These are phyloP conservation scores for Chlorella sp. DNA, from an alignment of 139 green algal species.

Conservation along the genomic window DNA sequence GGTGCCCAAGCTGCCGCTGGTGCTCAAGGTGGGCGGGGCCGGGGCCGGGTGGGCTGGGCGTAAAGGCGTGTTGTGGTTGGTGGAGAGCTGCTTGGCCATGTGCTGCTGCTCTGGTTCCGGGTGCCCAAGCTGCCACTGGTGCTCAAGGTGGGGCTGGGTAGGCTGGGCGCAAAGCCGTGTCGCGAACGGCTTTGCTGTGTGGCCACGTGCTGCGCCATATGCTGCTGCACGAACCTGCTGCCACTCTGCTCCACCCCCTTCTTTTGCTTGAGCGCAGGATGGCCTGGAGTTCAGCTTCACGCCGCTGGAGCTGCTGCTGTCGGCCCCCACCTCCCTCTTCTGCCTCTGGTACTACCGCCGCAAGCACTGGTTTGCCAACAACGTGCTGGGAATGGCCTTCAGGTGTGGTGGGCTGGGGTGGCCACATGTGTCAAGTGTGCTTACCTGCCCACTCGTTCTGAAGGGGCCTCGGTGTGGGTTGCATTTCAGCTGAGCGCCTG, in stretches of 20 bases:
- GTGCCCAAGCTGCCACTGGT: constrained; percentile 39
- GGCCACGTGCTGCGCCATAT: not conserved
- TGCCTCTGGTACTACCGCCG: constrained; percentile 84
- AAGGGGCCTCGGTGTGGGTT: no score
- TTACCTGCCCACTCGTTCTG: no score
- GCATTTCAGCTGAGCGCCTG: not conserved
- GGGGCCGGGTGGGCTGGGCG: not conserved
- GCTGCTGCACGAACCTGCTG: not conserved
- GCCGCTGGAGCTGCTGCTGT: constrained; percentile 62
- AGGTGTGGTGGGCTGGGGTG: not conserved
- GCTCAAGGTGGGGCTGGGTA: constrained; percentile 37
- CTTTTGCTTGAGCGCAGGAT: constrained; percentile 12
- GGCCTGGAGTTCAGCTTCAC: constrained; percentile 57
- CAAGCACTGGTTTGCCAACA: constrained; percentile 98
- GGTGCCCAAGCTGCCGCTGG: constrained; percentile 32
- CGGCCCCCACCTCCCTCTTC: constrained; percentile 59
- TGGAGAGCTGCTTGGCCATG: not conserved
- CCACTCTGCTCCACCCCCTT: not conserved
- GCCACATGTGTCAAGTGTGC: no score
- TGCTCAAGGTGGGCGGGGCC: constrained; percentile 45
- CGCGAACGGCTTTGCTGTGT: not conserved
- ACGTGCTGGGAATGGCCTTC: constrained; percentile 93
- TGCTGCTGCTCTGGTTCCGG: not conserved
- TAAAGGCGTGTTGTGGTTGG: not conserved
- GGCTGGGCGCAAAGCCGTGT: not conserved